Evolutionary conservation across 2,329 filamentous ascomycete genomes (phyloP).

Genomic region (Claviceps sp.): DNA sequence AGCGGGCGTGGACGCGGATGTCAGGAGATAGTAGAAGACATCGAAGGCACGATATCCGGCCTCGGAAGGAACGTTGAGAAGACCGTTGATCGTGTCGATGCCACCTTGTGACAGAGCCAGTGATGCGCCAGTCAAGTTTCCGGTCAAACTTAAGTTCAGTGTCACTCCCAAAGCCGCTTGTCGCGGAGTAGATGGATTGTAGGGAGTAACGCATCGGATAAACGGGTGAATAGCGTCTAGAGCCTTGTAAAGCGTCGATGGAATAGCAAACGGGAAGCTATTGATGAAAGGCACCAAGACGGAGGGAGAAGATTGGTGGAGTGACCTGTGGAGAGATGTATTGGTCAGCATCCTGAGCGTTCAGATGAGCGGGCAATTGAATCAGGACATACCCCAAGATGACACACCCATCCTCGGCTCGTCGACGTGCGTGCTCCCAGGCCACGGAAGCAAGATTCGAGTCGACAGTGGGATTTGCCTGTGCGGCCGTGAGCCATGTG

Average conservation of each 20-base stretch:
- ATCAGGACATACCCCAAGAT: constrained; percentile 57
- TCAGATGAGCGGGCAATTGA: background rate
- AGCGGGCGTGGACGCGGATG: constrained; percentile 74
- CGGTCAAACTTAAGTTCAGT: constrained; percentile 68
- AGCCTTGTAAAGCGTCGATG: constrained; percentile 61
- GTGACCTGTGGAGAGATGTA: constrained; percentile 44
- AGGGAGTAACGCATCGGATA: constrained; percentile 72
- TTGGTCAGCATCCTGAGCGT: constrained; percentile 7
- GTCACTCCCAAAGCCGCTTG: constrained; percentile 71
- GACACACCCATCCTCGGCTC: constrained; percentile 92
- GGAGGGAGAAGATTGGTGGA: constrained; percentile 80
- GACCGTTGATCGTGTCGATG: constrained; percentile 68
- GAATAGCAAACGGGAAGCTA: constrained; percentile 67
- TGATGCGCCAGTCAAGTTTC: constrained; percentile 61
- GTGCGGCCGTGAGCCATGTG: constrained; percentile 78
- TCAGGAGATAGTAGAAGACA: constrained; percentile 93
- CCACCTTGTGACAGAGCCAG: constrained; percentile 75
- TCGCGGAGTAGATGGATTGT: constrained; percentile 71
- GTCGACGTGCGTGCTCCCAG: constrained; percentile 90
- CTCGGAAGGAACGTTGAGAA: constrained; percentile 68
- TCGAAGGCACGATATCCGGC: constrained; percentile 85
- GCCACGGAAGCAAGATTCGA: constrained; percentile 62
- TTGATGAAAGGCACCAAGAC: constrained; percentile 69
- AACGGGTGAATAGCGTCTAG: constrained; percentile 77
- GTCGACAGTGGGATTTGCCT: constrained; percentile 63